Base-by-base conservation (phyloP, 371 early-diverging fungal genomes). In the Chytridium lagenaria region DNA sequence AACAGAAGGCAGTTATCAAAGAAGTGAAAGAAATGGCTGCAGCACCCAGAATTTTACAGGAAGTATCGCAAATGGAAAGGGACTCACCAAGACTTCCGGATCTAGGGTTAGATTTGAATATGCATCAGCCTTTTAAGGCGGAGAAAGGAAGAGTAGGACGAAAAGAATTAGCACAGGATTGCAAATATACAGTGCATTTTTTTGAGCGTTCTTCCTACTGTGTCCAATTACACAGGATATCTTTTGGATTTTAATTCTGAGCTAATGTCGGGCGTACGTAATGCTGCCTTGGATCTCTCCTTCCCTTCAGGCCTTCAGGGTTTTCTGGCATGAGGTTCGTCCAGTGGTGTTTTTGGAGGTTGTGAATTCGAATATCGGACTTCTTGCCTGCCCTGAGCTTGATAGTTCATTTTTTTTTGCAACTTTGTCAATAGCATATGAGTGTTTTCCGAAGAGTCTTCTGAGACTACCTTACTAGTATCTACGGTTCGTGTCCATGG, bases 1-100 rank as follows among this genome's bases (percentile, higher is more conserved):
- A 84, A 66, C 76, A 59, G 2, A 64, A 10, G 78, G 70, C 1
- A n/a, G 85, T 82, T 12, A 79, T 84, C 50, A 75, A 80, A 31
- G 76, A 82, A 59, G 81, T 84, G n/a, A 15, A 72, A 34, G 51
- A 69, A 15, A 69, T 83, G 75, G 70, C 78, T 0, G 75, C 65
- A 5, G 76, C 77, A 36, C 67, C 70, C 5, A 5, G 12, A 10
- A 77, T 84, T 26, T 68, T 77, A 34, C 50, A 65, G 15, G 79
- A 84, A 57, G 80, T 84, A 1, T 74, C 66, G 52, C 57, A 81
- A 22, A 71, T 80, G 63, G 71, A 71, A 30, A 5, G 16, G 50
- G 74, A 74, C 39, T 49, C 69, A 2, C n/a, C 69, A 1, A n/a
- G 16, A 1, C 33, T 69, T 2, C 74, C 69, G 22, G 69, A 69